Conservation (phyloP, 2,329 filamentous ascomycete species). For the Aureobasidium uvarum region DNA sequence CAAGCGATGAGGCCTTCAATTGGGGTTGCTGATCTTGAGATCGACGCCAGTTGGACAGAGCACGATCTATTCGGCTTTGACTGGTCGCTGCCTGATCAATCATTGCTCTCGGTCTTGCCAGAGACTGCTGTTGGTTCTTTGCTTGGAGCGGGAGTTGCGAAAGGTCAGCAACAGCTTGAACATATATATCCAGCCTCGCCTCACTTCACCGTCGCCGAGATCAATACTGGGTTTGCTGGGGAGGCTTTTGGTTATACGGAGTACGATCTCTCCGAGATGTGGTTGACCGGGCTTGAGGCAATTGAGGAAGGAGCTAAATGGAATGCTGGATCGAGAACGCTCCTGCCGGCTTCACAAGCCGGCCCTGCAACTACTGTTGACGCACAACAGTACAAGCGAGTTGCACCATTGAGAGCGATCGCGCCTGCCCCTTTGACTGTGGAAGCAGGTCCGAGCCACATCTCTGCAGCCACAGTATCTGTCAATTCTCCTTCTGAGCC, state of each 20-base stretch:
- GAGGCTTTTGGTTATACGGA: not conserved
- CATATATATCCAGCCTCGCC: not conserved
- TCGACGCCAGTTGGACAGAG: not conserved
- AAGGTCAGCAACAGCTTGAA: not conserved
- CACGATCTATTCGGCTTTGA: not conserved
- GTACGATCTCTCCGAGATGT: not conserved
- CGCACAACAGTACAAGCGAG: not conserved
- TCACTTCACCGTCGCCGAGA: not conserved
- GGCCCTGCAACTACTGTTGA: not conserved
- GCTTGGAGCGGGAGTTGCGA: not conserved
- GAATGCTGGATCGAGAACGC: not conserved
- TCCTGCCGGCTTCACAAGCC: not conserved
- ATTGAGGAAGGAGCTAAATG: not conserved
- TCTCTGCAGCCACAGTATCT: not conserved
- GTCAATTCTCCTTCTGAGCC: not conserved
- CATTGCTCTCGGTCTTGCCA: not conserved
- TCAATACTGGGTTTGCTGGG: not conserved
- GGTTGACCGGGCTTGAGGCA: not conserved
- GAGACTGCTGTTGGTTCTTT: not conserved
- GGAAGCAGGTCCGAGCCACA: not conserved
- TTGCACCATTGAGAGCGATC: not conserved
- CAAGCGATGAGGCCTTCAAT: not conserved
- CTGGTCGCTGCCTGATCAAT: not conserved
- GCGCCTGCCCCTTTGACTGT: conserved; percentile 4
- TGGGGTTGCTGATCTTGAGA: not conserved